Conservation (phyloP, 2,329 filamentous ascomycete species). For the Apiospora phragmitis region DNA sequence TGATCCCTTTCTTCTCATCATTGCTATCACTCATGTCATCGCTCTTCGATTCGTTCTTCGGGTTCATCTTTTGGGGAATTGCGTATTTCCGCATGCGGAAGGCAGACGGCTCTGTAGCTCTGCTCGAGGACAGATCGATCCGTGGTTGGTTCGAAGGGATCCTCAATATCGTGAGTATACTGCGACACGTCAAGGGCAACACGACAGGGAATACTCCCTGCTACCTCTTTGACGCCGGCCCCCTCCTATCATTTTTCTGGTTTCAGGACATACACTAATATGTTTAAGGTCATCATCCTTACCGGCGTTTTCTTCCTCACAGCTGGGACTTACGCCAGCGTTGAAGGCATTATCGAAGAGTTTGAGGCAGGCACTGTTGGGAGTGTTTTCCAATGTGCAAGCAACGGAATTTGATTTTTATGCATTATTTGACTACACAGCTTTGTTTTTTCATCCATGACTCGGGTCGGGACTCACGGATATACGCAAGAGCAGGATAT, state of each 20-base stretch:
- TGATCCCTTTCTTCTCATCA: constrained; percentile 91
- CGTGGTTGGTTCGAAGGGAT: constrained; percentile 55
- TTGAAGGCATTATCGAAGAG: constrained; percentile 73
- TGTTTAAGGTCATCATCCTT: constrained; percentile 57
- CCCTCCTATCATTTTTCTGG: not conserved
- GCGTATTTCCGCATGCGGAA: constrained; percentile 76
- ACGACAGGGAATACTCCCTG: too few relatives aligned
- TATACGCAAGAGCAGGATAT: not conserved
- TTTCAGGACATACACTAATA: not conserved
- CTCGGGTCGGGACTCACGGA: not conserved
- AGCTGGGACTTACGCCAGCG: constrained; percentile 78
- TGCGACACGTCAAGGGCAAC: not conserved
- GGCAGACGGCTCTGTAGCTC: constrained; percentile 58
- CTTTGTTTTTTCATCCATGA: not conserved
- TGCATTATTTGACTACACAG: not conserved
- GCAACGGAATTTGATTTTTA: constrained; percentile 57
- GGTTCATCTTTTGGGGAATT: constrained; percentile 92
- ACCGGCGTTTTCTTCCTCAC: constrained; percentile 80
- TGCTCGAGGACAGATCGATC: constrained; percentile 54
- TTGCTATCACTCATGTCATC: constrained; percentile 77
- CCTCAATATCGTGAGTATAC: constrained; percentile 57
- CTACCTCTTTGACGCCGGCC: not conserved
- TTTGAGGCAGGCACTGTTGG: constrained; percentile 67
- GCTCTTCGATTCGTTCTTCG: constrained; percentile 89
- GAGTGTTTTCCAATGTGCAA: constrained; percentile 72